A percentile compares a stretch with the other conserved stretches of the same genome.
These are phyloP conservation scores for Yarrowia keelungensis DNA, from an alignment of 805 yeast genomes.

Conservation along the genomic window DNA sequence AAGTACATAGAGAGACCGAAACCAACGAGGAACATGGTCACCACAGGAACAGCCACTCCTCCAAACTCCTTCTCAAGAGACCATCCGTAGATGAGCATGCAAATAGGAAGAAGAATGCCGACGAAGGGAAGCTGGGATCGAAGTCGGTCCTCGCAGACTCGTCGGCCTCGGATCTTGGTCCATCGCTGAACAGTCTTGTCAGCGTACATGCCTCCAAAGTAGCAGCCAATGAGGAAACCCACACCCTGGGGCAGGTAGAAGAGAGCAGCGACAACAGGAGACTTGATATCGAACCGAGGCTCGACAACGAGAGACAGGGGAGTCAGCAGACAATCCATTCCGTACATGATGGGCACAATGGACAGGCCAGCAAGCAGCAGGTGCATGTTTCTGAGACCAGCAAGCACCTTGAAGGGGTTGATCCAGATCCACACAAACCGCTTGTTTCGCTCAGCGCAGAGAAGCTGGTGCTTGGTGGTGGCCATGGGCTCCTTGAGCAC, in stretches of 20 bases:
- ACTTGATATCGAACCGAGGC: slow-evolving; percentile 59
- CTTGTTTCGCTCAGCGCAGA: slow-evolving; percentile 43
- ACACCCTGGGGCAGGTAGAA: slow-evolving; percentile 64
- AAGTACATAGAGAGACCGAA: slow-evolving; percentile 60
- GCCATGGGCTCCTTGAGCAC: slow-evolving; percentile 55
- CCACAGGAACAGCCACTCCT: slow-evolving; percentile 62
- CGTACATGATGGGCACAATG: slow-evolving; percentile 54
- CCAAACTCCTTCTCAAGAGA: slow-evolving; percentile 57
- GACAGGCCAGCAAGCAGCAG: slow-evolving; percentile 45
- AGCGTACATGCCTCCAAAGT: slow-evolving; percentile 61
- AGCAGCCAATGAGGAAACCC: slow-evolving; percentile 61
- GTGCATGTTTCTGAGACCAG: slow-evolving; percentile 55
- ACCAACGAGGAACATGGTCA: slow-evolving; percentile 58
- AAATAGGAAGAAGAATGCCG: slow-evolving; percentile 56
- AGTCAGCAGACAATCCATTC: slow-evolving; percentile 60
- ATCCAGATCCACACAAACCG: slow-evolving; percentile 54
- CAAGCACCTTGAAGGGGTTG: slow-evolving; percentile 58
- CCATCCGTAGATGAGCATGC: slow-evolving; percentile 63
- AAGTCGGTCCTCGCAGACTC: slow-evolving; percentile 63
- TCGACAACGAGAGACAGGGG: slow-evolving; percentile 64
- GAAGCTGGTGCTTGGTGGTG: slow-evolving; percentile 29
- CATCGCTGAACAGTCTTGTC: slow-evolving; percentile 57
- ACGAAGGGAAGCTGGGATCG: slow-evolving; percentile 53
- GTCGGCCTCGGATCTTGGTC: slow-evolving; percentile 51
- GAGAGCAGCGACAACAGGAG: slow-evolving; percentile 60